Conservation (phyloP, 2,329 filamentous ascomycete species). For the Fusarium longipes region DNA sequence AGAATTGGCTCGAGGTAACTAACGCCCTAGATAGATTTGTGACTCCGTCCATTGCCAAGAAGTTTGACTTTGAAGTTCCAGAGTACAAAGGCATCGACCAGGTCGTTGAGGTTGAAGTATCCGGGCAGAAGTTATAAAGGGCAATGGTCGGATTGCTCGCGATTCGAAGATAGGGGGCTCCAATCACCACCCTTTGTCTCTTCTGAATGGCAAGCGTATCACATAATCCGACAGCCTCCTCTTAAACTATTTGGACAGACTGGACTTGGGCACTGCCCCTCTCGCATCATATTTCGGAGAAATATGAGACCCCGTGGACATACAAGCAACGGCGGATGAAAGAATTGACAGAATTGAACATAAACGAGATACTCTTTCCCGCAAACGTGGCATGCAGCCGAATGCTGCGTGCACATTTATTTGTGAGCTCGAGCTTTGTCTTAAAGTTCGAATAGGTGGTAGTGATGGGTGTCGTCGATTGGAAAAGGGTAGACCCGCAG, state of each 20-base stretch:
- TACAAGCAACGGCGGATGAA: slow-evolving; percentile 59
- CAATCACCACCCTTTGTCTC: slow-evolving; percentile 16
- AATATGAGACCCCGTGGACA: slow-evolving; percentile 60
- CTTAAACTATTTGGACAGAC: slow-evolving; percentile 69
- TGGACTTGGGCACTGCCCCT: slow-evolving; percentile 67
- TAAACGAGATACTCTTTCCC: slow-evolving; percentile 69
- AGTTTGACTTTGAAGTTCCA: slow-evolving; percentile 87
- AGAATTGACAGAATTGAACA: slow-evolving; percentile 66
- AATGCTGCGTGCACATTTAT: slow-evolving; percentile 71
- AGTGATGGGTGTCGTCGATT: slow-evolving; percentile 22
- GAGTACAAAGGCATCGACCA: slow-evolving; percentile 89
- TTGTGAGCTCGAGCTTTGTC: slow-evolving; percentile 46
- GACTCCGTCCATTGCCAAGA: slow-evolving; percentile 78
- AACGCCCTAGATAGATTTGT: slow-evolving; percentile 72
- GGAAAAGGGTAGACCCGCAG: slow-evolving; percentile 32
- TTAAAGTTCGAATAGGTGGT: slow-evolving; percentile 30
- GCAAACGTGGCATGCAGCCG: slow-evolving; percentile 68
- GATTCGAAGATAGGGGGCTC: slow-evolving; percentile 13
- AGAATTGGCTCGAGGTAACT: slow-evolving; percentile 18
- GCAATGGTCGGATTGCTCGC: background rate
- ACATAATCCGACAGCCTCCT: slow-evolving; percentile 67
- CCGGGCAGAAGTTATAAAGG: slow-evolving; percentile 64
- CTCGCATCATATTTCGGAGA: slow-evolving; percentile 59
- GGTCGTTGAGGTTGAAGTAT: slow-evolving; percentile 76
- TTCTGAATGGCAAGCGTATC: slow-evolving; percentile 41